Evolutionary conservation across 306 rosid species (phyloP).

Genomic region (Trifolium fragiferum): DNA sequence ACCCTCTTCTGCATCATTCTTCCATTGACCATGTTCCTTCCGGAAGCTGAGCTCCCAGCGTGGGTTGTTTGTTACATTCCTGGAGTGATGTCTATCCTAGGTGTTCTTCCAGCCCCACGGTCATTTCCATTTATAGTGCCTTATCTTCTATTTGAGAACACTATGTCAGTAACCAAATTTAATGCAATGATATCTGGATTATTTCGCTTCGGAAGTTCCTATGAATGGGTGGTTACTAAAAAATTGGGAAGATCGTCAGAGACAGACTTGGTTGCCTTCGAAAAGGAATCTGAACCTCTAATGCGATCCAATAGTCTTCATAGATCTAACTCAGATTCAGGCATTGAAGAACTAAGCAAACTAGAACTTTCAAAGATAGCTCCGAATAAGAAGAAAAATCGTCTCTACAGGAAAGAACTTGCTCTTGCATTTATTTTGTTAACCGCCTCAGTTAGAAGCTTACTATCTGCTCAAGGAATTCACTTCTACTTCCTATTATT

Average conservation of each 20-base stretch:
- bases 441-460: conserved; percentile 86
- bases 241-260: conserved; percentile 97
- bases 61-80: conserved; percentile 99
- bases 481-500: conserved; percentile 96
- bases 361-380: conserved; percentile 69
- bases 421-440: conserved; percentile 87
- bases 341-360: conserved; percentile 77
- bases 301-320: conserved; percentile 57
- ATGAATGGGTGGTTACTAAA: conserved; percentile 97
- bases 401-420: conserved; percentile 88
- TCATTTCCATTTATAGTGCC: conserved; percentile 94
- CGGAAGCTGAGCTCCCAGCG: conserved; percentile 95
- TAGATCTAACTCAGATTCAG: conserved; percentile 90
- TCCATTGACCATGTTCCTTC: conserved; percentile 97
- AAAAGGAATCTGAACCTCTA: conserved; percentile 74
- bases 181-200: conserved; percentile 99
- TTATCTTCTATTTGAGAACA: conserved; percentile 94
- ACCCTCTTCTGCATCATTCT: conserved; percentile 98
- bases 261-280: conserved; percentile 76
- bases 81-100: conserved; percentile 87
- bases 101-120: conserved; percentile 83
- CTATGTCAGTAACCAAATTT: conserved; percentile 96
- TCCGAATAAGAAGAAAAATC: conserved; percentile 73
- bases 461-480: conserved; percentile 96
- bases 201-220: conserved; percentile 87